Evolutionary conservation across 2,329 filamentous ascomycete genomes (phyloP), one percentile per base, ranked within the genome.

Genomic region (Colletotrichum truncatum): DNA sequence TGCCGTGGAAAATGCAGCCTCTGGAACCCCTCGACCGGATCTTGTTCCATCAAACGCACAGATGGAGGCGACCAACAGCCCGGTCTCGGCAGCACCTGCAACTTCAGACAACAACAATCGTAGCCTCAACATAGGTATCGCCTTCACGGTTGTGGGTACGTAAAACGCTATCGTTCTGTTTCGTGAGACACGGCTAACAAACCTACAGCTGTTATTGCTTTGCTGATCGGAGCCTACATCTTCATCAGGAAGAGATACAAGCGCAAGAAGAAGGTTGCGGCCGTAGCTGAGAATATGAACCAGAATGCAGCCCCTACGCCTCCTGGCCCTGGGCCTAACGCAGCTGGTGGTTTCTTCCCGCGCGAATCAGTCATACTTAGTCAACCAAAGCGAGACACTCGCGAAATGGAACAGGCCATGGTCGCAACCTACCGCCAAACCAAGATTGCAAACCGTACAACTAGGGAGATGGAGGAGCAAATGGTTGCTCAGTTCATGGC

Each of bases 401-500:
- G 26, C 25, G 63, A 66, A 12, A 43, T 45, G 43, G 63, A 66
- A 28, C 51, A 45, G 28, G 36, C 41, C 41, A 16, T 63, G 11
- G 49, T 66, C 57, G 51, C 49, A 7, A 46, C 63, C 1, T 56
- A 43, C 43, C 53, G 63, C n/a, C 63, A 55, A 9, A 62, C 63
- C 2, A 36, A 38, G 49, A 49, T 62, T 11, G 63, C 63, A 16
- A 56, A 66, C 21, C 63, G 57, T 28, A 56, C 57, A 26, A 63
- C 63, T 4, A 18, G 26, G 6, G 49, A 63, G 43, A 66, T 66
- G 63, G 63, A 66, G 36, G 63, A 55, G 36, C 63, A 63, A 36
- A 62, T 66, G 63, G 18, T 51, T 21, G 49, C 58, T 12, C 63
- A 63, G 30, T 63, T 46, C 49, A 45, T 12, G 25, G 34, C 28